phyloP scores from a whole-genome alignment of 257 asterid species.

The Solanum neorickii region DNA sequence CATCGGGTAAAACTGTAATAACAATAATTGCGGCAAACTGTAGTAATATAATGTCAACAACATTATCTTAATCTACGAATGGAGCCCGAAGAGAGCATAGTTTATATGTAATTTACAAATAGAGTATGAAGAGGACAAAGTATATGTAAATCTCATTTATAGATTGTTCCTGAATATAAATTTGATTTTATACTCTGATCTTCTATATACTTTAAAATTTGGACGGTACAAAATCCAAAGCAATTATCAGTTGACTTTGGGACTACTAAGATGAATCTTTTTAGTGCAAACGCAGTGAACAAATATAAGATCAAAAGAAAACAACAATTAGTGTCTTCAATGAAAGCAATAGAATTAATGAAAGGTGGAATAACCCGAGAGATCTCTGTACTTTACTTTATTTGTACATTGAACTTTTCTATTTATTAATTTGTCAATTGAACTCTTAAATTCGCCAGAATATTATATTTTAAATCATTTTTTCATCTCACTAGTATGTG shows the following conservation, averaged over 20 bases:
- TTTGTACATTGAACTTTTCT: fast-evolving
- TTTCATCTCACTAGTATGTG: too few relatives aligned
- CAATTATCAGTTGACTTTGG: neutral
- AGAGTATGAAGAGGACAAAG: neutral
- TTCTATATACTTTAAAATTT: neutral
- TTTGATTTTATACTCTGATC: neutral
- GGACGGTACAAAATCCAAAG: neutral
- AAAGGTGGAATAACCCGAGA: too few relatives aligned
- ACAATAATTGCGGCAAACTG: neutral
- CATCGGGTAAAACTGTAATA: neutral
- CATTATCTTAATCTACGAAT: too few relatives aligned
- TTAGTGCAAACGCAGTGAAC: neutral
- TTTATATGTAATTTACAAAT: too few relatives aligned
- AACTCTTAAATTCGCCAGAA: too few relatives aligned
- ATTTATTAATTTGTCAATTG: too few relatives aligned
- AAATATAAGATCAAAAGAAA: neutral
- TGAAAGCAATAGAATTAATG: neutral
- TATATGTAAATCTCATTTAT: too few relatives aligned
- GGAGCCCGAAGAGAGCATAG: too few relatives aligned
- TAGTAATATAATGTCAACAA: neutral
- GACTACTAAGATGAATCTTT: neutral
- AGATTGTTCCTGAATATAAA: too few relatives aligned
- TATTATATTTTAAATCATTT: too few relatives aligned
- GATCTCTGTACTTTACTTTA: too few relatives aligned
- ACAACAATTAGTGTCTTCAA: neutral